These are phyloP conservation scores for Epicoccum sorghinum DNA, from an alignment of 2,329 filamentous ascomycete species.

Conservation along the genomic window DNA sequence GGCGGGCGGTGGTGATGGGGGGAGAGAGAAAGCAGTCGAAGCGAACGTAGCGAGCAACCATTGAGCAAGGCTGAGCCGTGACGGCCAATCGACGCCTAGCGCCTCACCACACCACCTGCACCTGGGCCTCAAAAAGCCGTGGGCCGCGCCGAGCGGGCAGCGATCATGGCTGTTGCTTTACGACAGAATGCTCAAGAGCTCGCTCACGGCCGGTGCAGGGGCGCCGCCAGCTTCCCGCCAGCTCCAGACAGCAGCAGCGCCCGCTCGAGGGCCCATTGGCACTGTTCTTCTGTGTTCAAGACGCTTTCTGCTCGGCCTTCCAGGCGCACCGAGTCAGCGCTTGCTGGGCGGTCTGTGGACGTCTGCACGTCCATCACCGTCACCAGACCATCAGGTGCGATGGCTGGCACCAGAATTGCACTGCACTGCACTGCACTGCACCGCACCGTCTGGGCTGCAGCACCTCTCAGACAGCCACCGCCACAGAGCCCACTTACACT, in stretches of 20 bases:
- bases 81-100: constrained; percentile 12
- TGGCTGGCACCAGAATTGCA: neutral
- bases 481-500: neutral
- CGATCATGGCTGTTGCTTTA: neutral
- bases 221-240: neutral
- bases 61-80: constrained; percentile 19
- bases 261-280: no score
- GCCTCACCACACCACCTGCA: constrained; percentile 6
- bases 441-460: neutral
- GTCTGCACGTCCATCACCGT: constrained; percentile 6
- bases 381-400: neutral
- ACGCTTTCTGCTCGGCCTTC: constrained; percentile 3
- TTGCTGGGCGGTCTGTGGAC: constrained; percentile 6
- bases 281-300: no score
- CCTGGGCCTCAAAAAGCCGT: constrained; percentile 10
- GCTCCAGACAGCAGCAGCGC: neutral
- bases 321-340: neutral
- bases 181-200: no score
- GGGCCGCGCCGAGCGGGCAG: neutral
- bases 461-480: neutral
- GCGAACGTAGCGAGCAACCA: constrained; percentile 16
- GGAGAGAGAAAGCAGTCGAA: constrained; percentile 28
- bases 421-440: no score
- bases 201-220: no score
- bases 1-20: constrained; percentile 27